Base-by-base conservation (phyloP, 2,329 filamentous ascomycete genomes). In the Magnaporthiopsis incrustans region DNA sequence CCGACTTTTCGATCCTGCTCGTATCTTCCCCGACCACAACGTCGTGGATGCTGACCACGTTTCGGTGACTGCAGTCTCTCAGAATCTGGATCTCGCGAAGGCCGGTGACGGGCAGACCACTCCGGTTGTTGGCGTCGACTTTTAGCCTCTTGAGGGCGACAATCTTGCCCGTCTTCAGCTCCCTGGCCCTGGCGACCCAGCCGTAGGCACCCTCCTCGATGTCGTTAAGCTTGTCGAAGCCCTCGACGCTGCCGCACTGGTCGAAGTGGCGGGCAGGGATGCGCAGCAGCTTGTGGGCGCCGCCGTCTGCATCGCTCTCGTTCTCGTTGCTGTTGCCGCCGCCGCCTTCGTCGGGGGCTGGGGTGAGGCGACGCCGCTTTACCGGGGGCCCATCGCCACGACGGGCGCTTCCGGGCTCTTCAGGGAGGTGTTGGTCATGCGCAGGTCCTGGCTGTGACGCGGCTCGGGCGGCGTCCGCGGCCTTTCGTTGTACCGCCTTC, bases 171-270 rank as follows among this genome's bases (percentile, higher is more conserved):
- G 90, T 94, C 4, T 81, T 78, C 38, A 83, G 80, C 70, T 96
- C 89, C 67, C 83, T 88, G 15, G 92, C 95, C 65, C 95, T 84
- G 64, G 93, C 93, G 5, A 99, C 95, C 85, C 89, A 94, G 59
- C 95, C 95, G 76, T 99, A 99, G 11, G 92, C 92, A 50, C 95
- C 95, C 78, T 99, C 95, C 76, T 98, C 95, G 71, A 99, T 99
- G 73, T 95, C 90, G 75, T 99, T 99, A 65, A 99, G 81, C 69
- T 91, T 90, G 71, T 97, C 91, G 77, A 93, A 99, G 72, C 91
- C 89, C 72, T 94, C 89, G 32, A 96, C 89, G 73, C 90, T 90
- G 66, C 90, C 83, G 72, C 89, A 90, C 65, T 78, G 81, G 62
- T 85, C 83, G 86, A 92, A 96, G 69, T 79, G 76, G 12, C 84